Evolutionary conservation across 192 early-diverging fungal species (phyloP).

Genomic region (Diversispora epigaea): DNA sequence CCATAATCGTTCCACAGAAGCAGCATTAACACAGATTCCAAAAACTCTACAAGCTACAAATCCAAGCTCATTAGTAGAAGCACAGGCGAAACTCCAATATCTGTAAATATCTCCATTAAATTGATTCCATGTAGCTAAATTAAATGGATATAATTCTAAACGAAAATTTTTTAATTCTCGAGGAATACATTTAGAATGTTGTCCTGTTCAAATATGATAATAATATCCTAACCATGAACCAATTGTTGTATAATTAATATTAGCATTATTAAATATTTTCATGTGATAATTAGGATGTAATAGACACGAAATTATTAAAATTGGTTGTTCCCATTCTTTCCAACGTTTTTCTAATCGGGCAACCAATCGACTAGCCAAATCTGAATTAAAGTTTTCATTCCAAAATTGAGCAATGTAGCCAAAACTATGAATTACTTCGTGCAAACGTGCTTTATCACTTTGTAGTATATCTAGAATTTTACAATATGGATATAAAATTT

Average conservation of each 20-base stretch:
- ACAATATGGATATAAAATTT: too few species aligned
- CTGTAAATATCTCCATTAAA: too few species aligned
- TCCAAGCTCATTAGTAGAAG: not conserved
- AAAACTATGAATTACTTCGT: constrained; percentile 3
- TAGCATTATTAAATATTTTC: too few species aligned
- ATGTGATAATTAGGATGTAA: not conserved
- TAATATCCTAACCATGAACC: not conserved
- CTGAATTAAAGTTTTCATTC: not conserved
- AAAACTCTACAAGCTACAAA: constrained; percentile 30
- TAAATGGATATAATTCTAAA: not conserved
- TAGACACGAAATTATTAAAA: not conserved
- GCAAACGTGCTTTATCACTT: too few species aligned
- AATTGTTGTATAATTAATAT: not conserved
- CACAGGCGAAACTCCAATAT: too few species aligned
- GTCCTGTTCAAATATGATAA: not conserved
- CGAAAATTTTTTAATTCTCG: not conserved
- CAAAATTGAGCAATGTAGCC: not conserved
- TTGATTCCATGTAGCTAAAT: not conserved
- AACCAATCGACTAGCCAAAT: not conserved
- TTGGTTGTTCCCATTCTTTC: not conserved
- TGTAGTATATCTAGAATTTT: too few species aligned
- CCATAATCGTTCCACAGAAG: not conserved
- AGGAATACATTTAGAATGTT: not conserved
- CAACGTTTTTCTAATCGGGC: not conserved
- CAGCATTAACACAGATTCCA: not conserved